Evolutionary conservation across 208 protist genomes (phyloP).

Genomic region (Leishmania major): DNA sequence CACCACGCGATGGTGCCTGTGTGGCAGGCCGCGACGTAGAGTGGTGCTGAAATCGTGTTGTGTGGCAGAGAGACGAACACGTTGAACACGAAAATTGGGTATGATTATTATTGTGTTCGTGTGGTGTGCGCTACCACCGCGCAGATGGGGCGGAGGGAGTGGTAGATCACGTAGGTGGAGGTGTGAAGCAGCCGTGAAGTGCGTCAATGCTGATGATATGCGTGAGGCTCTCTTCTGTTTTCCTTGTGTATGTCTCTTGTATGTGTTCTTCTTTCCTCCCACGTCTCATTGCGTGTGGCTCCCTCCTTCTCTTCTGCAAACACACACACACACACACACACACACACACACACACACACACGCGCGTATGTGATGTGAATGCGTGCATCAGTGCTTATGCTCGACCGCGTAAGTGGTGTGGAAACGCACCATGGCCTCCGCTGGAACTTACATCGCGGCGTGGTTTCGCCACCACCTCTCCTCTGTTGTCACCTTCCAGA

Average conservation of each 20-base stretch:
- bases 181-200: not conserved
- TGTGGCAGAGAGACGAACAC: not conserved
- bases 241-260: too few species aligned
- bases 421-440: slow-evolving; percentile 18
- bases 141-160: not conserved
- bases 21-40: not conserved
- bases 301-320: not conserved
- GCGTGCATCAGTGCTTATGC: not conserved
- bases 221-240: not conserved
- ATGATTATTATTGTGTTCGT: not conserved
- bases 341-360: not conserved
- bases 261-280: not conserved
- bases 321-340: not conserved
- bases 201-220: not conserved
- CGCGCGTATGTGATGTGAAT: not conserved
- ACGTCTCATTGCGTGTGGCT: not conserved
- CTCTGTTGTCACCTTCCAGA: slow-evolving; percentile 72
- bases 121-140: not conserved
- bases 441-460: slow-evolving; percentile 22
- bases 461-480: slow-evolving; percentile 62
- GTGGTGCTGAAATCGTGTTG: not conserved
- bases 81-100: not conserved
- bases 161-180: not conserved
- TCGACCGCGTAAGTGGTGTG: too few species aligned
- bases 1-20: not conserved